Conservation (phyloP, 768 basidiomycete species). For the Pleurotus eryngii region DNA sequence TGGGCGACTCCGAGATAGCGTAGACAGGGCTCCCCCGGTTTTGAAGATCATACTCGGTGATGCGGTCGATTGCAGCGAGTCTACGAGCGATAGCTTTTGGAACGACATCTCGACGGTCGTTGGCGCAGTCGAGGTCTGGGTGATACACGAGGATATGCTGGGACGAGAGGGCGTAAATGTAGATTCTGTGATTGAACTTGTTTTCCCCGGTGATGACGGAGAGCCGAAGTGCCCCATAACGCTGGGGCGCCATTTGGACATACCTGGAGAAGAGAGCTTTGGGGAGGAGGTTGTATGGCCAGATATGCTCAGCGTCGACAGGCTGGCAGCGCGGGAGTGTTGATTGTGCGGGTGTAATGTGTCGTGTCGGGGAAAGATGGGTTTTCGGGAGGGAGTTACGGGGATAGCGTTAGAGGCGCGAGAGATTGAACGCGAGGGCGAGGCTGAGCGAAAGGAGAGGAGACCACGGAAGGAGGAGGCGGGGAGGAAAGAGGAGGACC, state of each 20-base stretch:
- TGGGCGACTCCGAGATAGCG: slow-evolving; percentile 9
- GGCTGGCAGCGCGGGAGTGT: slow-evolving; percentile 49
- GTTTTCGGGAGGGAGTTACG: slow-evolving; percentile 35
- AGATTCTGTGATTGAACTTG: slow-evolving; percentile 34
- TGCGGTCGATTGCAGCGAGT: slow-evolving; percentile 31
- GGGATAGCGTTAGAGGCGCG: slow-evolving; percentile 31
- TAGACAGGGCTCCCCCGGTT: not conserved
- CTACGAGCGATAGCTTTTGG: slow-evolving; percentile 35
- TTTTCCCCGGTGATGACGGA: slow-evolving; percentile 41
- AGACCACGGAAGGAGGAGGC: slow-evolving; percentile 36
- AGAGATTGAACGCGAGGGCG: slow-evolving; percentile 31
- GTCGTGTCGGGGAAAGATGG: slow-evolving; percentile 38
- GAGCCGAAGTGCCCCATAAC: slow-evolving; percentile 63
- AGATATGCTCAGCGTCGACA: slow-evolving; percentile 37
- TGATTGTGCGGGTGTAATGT: slow-evolving; percentile 23
- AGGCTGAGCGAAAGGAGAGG: slow-evolving; percentile 42
- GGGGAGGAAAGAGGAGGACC: slow-evolving; percentile 5
- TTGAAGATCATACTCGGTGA: slow-evolving; percentile 9
- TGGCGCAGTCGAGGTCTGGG: slow-evolving; percentile 47
- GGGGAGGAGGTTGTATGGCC: slow-evolving; percentile 12
- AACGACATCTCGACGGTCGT: slow-evolving; percentile 43
- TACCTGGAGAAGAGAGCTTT: slow-evolving; percentile 19
- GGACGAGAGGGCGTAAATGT: slow-evolving; percentile 45
- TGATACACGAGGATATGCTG: slow-evolving; percentile 60
- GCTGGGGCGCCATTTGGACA: slow-evolving; percentile 60